Conservation (phyloP, 768 basidiomycete species). For the Suillus bovinus region DNA sequence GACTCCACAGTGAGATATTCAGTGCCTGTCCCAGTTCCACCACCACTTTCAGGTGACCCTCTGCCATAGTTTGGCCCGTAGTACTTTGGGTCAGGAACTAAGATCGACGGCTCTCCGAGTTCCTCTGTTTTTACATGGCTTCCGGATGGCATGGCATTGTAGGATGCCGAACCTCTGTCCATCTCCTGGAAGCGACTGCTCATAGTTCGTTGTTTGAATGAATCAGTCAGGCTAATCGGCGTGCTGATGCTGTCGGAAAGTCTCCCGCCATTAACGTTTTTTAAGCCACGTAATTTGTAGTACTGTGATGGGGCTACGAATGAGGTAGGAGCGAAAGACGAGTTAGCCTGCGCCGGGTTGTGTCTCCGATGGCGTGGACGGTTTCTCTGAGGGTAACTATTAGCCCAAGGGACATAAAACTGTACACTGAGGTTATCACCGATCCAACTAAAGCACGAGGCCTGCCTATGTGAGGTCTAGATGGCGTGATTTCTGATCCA, state of each 20-base stretch:
- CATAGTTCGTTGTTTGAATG: slow-evolving; percentile 59
- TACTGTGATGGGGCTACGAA: slow-evolving; percentile 81
- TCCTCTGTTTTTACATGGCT: slow-evolving; percentile 56
- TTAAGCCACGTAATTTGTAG: slow-evolving; percentile 68
- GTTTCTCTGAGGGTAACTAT: slow-evolving; percentile 17
- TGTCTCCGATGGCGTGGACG: slow-evolving; percentile 45
- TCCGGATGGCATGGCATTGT: slow-evolving; percentile 61
- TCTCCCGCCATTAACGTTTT: slow-evolving; percentile 59
- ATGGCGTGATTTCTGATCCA: slow-evolving; percentile 39
- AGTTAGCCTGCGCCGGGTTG: slow-evolving; percentile 66
- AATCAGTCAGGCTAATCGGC: slow-evolving; percentile 53
- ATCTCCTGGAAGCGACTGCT: slow-evolving; percentile 76
- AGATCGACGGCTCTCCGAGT: slow-evolving; percentile 44
- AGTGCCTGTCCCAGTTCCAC: slow-evolving; percentile 7
- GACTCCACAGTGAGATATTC: slow-evolving; percentile 21
- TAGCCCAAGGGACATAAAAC: not conserved
- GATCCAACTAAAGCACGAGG: slow-evolving; percentile 52
- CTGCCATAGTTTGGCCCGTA: slow-evolving; percentile 56
- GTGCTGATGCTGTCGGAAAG: slow-evolving; percentile 47
- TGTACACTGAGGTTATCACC: slow-evolving; percentile 17
- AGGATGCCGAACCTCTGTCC: slow-evolving; percentile 56
- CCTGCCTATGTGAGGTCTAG: slow-evolving; percentile 64
- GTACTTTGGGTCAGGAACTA: slow-evolving; percentile 41
- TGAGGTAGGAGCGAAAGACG: slow-evolving; percentile 72
- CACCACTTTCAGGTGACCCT: slow-evolving; percentile 9